A percentile compares a stretch with the other conserved stretches of the same genome.
phyloP scores from a whole-genome alignment of 176 grass and related monocot genomes.

The Elymus sibiricus region DNA sequence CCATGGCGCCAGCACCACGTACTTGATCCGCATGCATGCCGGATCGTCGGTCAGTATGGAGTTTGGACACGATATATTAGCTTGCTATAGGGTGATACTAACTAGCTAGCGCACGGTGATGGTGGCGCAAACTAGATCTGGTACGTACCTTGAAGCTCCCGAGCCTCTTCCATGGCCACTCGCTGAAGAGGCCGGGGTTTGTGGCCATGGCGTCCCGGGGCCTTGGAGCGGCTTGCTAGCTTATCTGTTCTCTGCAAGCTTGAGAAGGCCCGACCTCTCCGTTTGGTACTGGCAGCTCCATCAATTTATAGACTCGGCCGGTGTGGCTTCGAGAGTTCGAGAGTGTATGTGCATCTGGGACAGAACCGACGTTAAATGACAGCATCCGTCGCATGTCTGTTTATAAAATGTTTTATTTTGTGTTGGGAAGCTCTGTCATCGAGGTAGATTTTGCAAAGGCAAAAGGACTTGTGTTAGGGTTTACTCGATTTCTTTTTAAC shows the following conservation, averaged over 20 bases:
- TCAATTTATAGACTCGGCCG: not conserved
- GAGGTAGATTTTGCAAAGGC: no score
- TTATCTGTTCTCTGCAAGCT: not conserved
- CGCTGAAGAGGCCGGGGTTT: slow-evolving; percentile 73
- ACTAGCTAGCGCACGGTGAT: not conserved
- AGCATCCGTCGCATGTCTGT: not conserved
- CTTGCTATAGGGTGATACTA: not conserved
- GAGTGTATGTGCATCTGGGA: not conserved
- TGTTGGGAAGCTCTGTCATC: not conserved
- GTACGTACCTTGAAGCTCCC: slow-evolving; percentile 80
- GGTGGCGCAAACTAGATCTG: not conserved
- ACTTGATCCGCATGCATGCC: slow-evolving; percentile 21
- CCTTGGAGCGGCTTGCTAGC: not conserved
- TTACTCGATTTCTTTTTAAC: no score
- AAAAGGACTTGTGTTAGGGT: no score
- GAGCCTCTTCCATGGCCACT: slow-evolving; percentile 95
- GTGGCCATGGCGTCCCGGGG: slow-evolving; percentile 51
- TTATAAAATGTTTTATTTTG: not conserved
- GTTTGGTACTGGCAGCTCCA: not conserved
- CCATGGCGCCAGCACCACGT: slow-evolving; percentile 72
- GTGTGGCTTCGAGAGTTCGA: not conserved
- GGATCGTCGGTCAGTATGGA: not conserved
- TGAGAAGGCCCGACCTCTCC: not conserved
- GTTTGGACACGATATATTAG: not conserved
- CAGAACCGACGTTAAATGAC: not conserved